phyloP scores from a whole-genome alignment of 2,329 filamentous ascomycete species.

The Didymella lethalis region DNA sequence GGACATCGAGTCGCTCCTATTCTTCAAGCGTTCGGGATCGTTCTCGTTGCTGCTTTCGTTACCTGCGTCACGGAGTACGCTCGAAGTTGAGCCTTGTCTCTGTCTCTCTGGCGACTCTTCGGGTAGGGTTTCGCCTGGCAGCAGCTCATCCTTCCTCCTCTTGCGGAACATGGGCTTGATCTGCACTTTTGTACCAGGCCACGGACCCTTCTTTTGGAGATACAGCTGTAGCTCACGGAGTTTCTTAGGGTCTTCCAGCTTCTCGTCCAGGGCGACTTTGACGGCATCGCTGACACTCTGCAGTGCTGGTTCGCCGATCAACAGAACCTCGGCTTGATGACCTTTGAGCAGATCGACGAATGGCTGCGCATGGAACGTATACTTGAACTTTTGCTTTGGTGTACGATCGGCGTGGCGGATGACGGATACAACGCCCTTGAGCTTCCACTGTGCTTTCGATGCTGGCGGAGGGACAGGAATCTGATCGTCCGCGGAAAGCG shows the following conservation, averaged over 20 bases:
- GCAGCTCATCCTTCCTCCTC: constrained; percentile 71
- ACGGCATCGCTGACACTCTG: constrained; percentile 90
- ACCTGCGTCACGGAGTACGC: constrained; percentile 36
- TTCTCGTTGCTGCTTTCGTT: constrained; percentile 24
- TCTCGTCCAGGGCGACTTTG: constrained; percentile 77
- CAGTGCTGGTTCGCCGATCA: constrained; percentile 89
- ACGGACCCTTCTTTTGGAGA: constrained; percentile 88
- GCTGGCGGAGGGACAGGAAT: constrained; percentile 57
- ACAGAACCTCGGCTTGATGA: constrained; percentile 92
- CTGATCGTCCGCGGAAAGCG: constrained; percentile 43
- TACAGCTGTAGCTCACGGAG: constrained; percentile 86
- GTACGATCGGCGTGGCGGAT: constrained; percentile 96
- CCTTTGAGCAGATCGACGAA: constrained; percentile 95
- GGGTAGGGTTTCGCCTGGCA: constrained; percentile 41
- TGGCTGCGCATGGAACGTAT: constrained; percentile 95
- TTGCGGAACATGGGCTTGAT: constrained; percentile 99
- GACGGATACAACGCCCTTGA: constrained; percentile 97
- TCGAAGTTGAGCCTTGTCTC: constrained; percentile 27
- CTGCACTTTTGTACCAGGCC: constrained; percentile 96
- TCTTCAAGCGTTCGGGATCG: constrained; percentile 34
- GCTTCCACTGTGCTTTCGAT: constrained; percentile 94
- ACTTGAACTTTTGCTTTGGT: constrained; percentile 99
- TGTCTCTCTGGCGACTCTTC: constrained; percentile 43
- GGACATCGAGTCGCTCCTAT: constrained; percentile 79
- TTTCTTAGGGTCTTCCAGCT: constrained; percentile 84